Evolutionary conservation across 805 yeast genomes (phyloP), one percentile per base, ranked within the genome.

Genomic region (Ogataea trehalophila): DNA sequence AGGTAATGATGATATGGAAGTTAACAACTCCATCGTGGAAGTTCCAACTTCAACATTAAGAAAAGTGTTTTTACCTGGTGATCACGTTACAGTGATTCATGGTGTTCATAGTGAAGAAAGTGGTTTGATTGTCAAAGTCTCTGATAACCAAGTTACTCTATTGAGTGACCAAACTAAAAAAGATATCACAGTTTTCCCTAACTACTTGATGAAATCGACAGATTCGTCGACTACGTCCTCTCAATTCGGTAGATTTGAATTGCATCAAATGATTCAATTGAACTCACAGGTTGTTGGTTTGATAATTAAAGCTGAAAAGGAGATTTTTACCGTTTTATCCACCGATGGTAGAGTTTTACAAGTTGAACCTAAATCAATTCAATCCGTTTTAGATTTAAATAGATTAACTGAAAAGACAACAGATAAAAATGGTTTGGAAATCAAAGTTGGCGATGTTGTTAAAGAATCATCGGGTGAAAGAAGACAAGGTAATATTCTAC

Each of bases 21-120:
- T 79, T 48, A 67, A 77, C 50, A 83, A 80, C 54, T 74, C 75
- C 14, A 58, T 68, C 56, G 75, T 91, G 54, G 95, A 94, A 50
- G 85, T 91, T 43, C 97, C 97, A 33, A 77, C 85, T 3, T 76
- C 79, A 39, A 83, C 88, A 52, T 73, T 94, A 60, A 80, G 97
- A 63, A 94, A 94, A 65, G 81, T 87, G 46, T 92, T 92, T 67
- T 69, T 77, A 45, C 81, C 88, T 38, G 99, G 99, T 75, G 98
- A 92, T 66, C 97, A 94, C 65, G 96, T 94, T 20, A 83, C 95
- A 48, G 94, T 92, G 33, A 78, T 87, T 36, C 87, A 83, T 61
- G 99, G 99, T 63, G 89, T 87, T 61, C 95, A 88, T 66, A 74
- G 81, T 45, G 97, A 92, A 60, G 97, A 91, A 61, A 89, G 97